Conservation (phyloP, 352 stramenopile species). For the Phytophthora tentaculata region DNA sequence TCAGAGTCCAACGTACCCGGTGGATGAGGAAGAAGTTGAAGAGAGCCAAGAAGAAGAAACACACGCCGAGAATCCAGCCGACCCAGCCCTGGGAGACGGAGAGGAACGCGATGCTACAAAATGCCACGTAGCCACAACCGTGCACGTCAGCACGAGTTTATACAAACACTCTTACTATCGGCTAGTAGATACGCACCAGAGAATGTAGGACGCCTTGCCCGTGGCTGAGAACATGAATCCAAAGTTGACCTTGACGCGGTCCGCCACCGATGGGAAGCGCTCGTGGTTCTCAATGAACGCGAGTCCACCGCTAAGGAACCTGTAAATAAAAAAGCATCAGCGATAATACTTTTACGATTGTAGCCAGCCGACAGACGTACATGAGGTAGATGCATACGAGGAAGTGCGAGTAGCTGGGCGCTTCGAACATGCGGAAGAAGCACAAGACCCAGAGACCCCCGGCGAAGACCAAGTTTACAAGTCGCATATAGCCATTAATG, state of each 20-base stretch:
- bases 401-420: conserved; percentile 83
- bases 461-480: conserved; percentile 76
- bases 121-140: background rate
- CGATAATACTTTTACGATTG: background rate
- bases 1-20: conserved; percentile 53
- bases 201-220: conserved; percentile 85
- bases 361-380: conserved; percentile 35
- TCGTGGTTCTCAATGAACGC: conserved; percentile 89
- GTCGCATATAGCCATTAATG: conserved; percentile 89
- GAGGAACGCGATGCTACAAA: conserved; percentile 76
- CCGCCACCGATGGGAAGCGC: conserved; percentile 74
- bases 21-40: conserved; percentile 92
- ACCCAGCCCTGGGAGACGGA: conserved; percentile 84
- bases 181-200: conserved; percentile 55
- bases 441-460: conserved; percentile 72
- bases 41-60: conserved; percentile 75
- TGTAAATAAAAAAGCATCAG: conserved; percentile 20
- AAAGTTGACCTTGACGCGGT: conserved; percentile 89
- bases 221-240: conserved; percentile 89
- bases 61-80: conserved; percentile 73
- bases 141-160: conserved; percentile 12
- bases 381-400: conserved; percentile 88
- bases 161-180: background rate
- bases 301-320: conserved; percentile 63
- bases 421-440: conserved; percentile 81